Percentiles rank a stretch among this genome's conserved stretches.
Evolutionary conservation across 2,329 filamentous ascomycete species (phyloP).

Genomic region (Xylaria sp.): DNA sequence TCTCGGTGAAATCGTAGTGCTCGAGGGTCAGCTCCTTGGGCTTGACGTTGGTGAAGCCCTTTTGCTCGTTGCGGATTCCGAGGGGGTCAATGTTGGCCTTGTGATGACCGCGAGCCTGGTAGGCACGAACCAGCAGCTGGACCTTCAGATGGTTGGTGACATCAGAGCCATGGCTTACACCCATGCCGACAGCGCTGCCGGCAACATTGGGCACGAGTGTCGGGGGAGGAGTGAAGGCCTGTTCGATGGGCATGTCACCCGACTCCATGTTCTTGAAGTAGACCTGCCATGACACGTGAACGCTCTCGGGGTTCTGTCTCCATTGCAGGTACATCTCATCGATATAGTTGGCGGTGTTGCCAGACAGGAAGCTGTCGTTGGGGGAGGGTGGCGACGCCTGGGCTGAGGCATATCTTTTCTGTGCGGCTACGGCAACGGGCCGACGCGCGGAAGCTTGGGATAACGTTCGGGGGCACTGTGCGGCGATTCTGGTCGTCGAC

Average conservation of each 20-base stretch:
- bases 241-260: conserved; percentile 94
- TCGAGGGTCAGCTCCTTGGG: conserved; percentile 90
- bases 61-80: conserved; percentile 80
- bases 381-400: conserved; percentile 60
- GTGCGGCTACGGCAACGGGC: conserved; percentile 45
- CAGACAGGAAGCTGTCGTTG: conserved; percentile 93
- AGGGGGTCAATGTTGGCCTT: conserved; percentile 97
- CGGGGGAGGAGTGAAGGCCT: conserved; percentile 93
- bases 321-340: conserved; percentile 99
- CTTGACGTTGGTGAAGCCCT: conserved; percentile 78
- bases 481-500: conserved; percentile 35
- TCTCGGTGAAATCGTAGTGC: conserved; percentile 92
- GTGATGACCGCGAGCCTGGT: conserved; percentile 96
- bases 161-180: conserved; percentile 66
- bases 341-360: conserved; percentile 97
- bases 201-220: conserved; percentile 80
- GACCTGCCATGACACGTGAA: conserved; percentile 97
- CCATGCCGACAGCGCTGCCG: conserved; percentile 64
- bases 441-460: conserved; percentile 45
- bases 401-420: conserved; percentile 52
- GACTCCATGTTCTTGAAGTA: conserved; percentile 99
- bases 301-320: conserved; percentile 88
- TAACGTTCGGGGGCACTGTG: conserved; percentile 36
- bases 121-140: conserved; percentile 91
- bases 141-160: conserved; percentile 97